Evolutionary conservation across 2,329 filamentous ascomycete genomes (phyloP).

Genomic region (Botryotinia convoluta): DNA sequence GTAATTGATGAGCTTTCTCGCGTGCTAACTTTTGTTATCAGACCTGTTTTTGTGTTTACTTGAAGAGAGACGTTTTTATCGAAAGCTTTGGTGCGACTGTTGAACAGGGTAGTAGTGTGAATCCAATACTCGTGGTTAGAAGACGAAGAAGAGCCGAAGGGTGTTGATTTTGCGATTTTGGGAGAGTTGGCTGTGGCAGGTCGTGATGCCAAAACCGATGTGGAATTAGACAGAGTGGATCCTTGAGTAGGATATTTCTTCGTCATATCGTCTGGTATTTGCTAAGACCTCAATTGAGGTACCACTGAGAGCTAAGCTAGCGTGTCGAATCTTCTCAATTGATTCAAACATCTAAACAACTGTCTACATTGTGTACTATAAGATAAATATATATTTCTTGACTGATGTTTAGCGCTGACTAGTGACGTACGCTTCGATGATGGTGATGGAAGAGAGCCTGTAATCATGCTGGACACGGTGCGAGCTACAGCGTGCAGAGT

Average conservation of each 20-base stretch:
- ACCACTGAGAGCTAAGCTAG: not conserved
- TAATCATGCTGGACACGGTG: not conserved
- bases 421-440: not conserved
- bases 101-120: not conserved
- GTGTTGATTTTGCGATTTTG: no score
- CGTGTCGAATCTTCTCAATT: not conserved
- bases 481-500: not conserved
- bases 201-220: not conserved
- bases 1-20: not conserved
- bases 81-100: not conserved
- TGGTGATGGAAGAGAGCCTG: not conserved
- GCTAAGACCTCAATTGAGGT: not conserved
- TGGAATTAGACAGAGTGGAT: not conserved
- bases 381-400: not conserved
- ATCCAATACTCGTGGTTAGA: not conserved
- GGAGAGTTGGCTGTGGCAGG: no score
- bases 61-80: not conserved
- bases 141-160: not conserved
- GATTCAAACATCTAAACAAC: not conserved
- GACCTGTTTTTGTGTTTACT: not conserved
- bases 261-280: not conserved
- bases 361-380: not conserved
- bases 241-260: not conserved
- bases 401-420: not conserved
- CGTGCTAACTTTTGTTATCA: not conserved